Conservation (phyloP, 768 basidiomycete species). For the Lentinula aciculospora region DNA sequence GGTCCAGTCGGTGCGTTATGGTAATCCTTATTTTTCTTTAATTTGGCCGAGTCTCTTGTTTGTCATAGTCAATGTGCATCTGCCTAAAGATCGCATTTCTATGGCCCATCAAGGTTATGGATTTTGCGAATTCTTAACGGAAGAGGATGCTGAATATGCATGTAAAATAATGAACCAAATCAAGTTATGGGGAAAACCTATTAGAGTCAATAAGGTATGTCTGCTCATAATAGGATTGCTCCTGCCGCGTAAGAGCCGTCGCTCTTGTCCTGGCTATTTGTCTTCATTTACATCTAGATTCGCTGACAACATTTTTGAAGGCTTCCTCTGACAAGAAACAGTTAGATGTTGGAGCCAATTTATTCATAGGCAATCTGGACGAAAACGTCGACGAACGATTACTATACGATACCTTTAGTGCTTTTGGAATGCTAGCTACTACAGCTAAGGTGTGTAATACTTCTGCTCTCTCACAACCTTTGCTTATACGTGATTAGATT, state of each 20-base stretch:
- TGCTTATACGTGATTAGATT: conserved; percentile 46
- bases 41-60: background rate
- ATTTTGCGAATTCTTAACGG: conserved; percentile 98
- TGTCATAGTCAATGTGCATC: conserved; percentile 84
- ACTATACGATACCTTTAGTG: conserved; percentile 92
- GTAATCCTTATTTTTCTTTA: background rate
- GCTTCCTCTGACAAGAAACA: conserved; percentile 98
- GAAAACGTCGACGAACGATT: conserved; percentile 92
- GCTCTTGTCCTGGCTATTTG: background rate
- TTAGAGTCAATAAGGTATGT: conserved; percentile 95
- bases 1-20: conserved; percentile 84
- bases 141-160: conserved; percentile 99
- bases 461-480: conserved; percentile 7
- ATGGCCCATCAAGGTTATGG: conserved; percentile 99
- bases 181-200: conserved; percentile 97
- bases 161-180: conserved; percentile 99
- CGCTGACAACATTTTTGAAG: conserved; percentile 29
- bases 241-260: conserved; percentile 5
- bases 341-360: conserved; percentile 94
- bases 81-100: conserved; percentile 97
- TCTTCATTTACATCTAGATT: background rate
- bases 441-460: conserved; percentile 68
- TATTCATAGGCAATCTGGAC: conserved; percentile 95
- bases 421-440: conserved; percentile 89
- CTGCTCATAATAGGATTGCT: conserved; percentile 13